Base-by-base conservation (phyloP, 1,139 yeast species). In the Yamadazyma songkhlaensis region DNA sequence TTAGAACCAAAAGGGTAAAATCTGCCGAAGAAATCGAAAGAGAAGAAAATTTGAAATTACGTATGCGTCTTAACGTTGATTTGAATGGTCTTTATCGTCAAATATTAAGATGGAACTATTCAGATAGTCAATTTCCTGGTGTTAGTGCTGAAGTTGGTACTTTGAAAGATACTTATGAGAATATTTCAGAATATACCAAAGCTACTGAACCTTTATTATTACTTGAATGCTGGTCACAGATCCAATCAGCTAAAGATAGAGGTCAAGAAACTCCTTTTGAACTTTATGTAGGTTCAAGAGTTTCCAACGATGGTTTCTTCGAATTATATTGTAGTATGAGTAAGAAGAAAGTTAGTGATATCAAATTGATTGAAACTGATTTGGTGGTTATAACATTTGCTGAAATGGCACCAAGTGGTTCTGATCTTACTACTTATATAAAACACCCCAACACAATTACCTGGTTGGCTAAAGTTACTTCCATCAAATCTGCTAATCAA, bases 211-310 rank as follows among this genome's bases (percentile, higher is more conserved):
- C 98, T 0, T 66, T 94, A 33, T 64, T 94, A 33, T 66, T 90
- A 62, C 64, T 90, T 32, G 98, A 94, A 64, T 86, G 96, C 46
- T 94, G 97, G 97, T 96, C 90, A 54, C 86, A 89, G 0, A 77
- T 94, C 25, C 83, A 80, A 45, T 73, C 87, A 3, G 79, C 92
- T 1, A 81, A 84, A 48, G 77, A 77, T 37, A 78, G 87, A 15
- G 72, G 74, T 2, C 78, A 76, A 22, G 81, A 79, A 42, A 60
- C 54, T 6, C 90, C 96, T 0, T 84, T 92, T 55, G 75, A 76
- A 29, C 53, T 90, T 6, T 64, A 77, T 6, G 65, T 89, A 28
- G 97, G 96, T 9, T 84, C 88, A 32, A 74, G 96, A 49, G 77
- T 88, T 3, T 80, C 87, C 2, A 84, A 87, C 17, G 96, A 90